Conservation (phyloP, 306 rosid species). For the Arachis hypogaea region DNA sequence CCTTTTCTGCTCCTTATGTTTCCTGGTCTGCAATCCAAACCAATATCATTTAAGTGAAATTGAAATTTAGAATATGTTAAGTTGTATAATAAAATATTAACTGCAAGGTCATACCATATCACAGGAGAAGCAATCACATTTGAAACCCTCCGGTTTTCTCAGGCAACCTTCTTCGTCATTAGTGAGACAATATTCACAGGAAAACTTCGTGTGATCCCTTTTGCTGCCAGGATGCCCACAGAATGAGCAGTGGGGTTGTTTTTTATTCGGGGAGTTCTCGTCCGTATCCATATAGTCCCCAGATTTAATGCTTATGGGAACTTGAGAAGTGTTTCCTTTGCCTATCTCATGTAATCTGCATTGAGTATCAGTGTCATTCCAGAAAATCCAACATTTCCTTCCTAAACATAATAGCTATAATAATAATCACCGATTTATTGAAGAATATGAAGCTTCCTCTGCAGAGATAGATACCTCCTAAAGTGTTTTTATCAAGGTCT, state of each 20-base stretch:
- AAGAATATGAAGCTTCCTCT: not conserved
- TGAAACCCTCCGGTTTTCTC: conserved; percentile 70
- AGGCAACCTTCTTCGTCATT: conserved; percentile 62
- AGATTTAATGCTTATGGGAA: conserved; percentile 43
- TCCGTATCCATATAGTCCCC: conserved; percentile 47
- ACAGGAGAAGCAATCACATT: conserved; percentile 79
- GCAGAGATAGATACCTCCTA: too few relatives aligned
- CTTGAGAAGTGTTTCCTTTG: conserved; percentile 48
- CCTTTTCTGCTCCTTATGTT: conserved; percentile 63
- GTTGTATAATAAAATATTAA: not conserved
- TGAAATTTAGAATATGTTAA: not conserved
- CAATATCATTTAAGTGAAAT: conserved; percentile 23
- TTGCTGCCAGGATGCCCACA: conserved; percentile 97
- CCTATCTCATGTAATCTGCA: conserved; percentile 81
- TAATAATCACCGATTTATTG: conserved; percentile 14
- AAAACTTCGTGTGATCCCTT: conserved; percentile 59
- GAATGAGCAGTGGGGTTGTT: conserved; percentile 77
- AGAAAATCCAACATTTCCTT: not conserved
- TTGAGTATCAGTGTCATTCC: conserved; percentile 31
- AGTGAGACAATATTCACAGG: conserved; percentile 62
- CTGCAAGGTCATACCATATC: conserved; percentile 51
- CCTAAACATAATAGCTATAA: conserved; percentile 8
- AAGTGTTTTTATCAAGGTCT: too few relatives aligned
- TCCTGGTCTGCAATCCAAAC: conserved; percentile 61
- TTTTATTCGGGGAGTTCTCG: conserved; percentile 50